A percentile compares a stretch with the other conserved stretches of the same genome.
phyloP scores from a whole-genome alignment of 2,329 filamentous ascomycete genomes.

The Stromatinia cepivora region DNA sequence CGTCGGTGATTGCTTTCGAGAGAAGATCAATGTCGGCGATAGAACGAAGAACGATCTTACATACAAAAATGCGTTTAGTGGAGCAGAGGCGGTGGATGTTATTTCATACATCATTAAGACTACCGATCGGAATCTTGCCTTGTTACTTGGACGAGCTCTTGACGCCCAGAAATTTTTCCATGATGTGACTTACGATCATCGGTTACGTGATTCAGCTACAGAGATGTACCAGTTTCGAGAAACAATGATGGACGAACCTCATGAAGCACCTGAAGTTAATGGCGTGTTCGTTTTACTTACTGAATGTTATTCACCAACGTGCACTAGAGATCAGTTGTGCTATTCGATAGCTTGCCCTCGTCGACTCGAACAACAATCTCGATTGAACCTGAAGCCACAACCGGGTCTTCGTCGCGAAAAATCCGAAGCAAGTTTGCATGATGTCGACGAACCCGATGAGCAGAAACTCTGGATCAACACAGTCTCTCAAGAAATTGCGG shows the following conservation, averaged over 20 bases:
- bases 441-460: slow-evolving; percentile 87
- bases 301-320: slow-evolving; percentile 97
- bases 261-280: slow-evolving; percentile 74
- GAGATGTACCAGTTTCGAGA: slow-evolving; percentile 98
- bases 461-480: slow-evolving; percentile 99
- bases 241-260: slow-evolving; percentile 80
- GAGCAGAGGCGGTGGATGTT: slow-evolving; percentile 91
- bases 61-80: slow-evolving; percentile 96
- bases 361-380: slow-evolving; percentile 89
- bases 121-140: slow-evolving; percentile 88
- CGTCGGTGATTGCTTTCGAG: slow-evolving; percentile 88
- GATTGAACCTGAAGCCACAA: slow-evolving; percentile 89
- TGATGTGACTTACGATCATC: slow-evolving; percentile 97
- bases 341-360: slow-evolving; percentile 97
- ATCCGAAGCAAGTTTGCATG: slow-evolving; percentile 72
- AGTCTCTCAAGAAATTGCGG: slow-evolving; percentile 90
- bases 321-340: slow-evolving; percentile 90
- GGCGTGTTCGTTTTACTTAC: slow-evolving; percentile 95
- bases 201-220: slow-evolving; percentile 86
- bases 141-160: slow-evolving; percentile 85
- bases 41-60: slow-evolving; percentile 94
- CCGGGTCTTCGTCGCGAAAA: slow-evolving; percentile 71
- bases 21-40: slow-evolving; percentile 82
- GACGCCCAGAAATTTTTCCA: slow-evolving; percentile 99
- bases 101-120: slow-evolving; percentile 97